Evolutionary conservation across 148 eudicot genomes (phyloP), one percentile per base, ranked within the genome.

Genomic region (Chenopodium formosanum): DNA sequence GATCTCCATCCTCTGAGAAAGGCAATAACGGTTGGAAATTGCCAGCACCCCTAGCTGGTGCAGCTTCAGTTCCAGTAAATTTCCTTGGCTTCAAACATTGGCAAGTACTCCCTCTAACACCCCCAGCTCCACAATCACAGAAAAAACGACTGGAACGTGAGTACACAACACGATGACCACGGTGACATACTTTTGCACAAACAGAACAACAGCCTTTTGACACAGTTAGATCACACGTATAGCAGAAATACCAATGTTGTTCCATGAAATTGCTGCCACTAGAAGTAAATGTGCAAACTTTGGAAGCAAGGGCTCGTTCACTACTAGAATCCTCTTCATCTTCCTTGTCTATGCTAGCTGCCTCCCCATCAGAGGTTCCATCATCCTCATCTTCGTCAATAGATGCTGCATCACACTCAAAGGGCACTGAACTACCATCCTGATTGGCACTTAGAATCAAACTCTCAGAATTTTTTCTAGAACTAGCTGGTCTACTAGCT

Each of bases 201-300:
- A 97, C 97, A 88, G 99, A 97, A 86, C 99, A 97, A 81, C 99
- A 97, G 76, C 99, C 99, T 86, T 97, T 97, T 52, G 99, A 94
- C 64, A 97, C 97, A 32, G 99, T 97, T 75, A 97, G 86, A 88
- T 97, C 99, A 85, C 99, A 97, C 37, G 99, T 97, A 86, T 97
- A 97, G 82, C 99, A 97, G 80, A 97, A 97, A 80, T 97, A 97
- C 99, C 99, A 97, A 81, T 97, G 99, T 48, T 97, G 99, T 79
- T 97, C 99, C 99, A 94, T 92, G 85, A 94, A 97, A 88, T 94
- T 97, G 89, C 98, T 97, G 72, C 99, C 99, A 84, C 99, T 97
- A 80, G 99, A 97, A 69, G 99, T 97, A 84, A 97, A 97, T 46
- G 98, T 94, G 83, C 99, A 97, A 85, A 97, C 98, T 88, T 94